Evolutionary conservation across 139 green algal species (phyloP).

Genomic region (Coelastrella sp.): DNA sequence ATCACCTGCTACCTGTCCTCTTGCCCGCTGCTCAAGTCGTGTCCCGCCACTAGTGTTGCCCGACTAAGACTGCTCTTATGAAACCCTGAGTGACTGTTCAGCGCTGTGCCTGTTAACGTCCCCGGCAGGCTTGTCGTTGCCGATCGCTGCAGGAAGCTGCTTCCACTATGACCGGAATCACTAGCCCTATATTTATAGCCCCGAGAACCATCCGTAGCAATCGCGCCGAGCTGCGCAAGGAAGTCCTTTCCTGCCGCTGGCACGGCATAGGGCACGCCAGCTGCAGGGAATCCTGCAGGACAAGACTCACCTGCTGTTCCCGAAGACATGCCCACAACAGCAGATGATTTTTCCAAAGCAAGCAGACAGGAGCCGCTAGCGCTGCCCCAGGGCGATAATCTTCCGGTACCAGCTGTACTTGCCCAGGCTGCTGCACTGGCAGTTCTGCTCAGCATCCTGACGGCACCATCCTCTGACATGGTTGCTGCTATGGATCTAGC

Average conservation of each 20-base stretch:
- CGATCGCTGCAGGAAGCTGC: conserved; percentile 22
- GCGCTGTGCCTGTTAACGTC: background rate
- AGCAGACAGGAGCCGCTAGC: background rate
- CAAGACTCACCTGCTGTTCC: background rate
- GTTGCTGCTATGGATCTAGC: background rate
- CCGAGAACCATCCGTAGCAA: conserved; percentile 22
- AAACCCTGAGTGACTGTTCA: too few species aligned
- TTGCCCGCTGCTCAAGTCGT: too few species aligned
- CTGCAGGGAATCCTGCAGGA: background rate
- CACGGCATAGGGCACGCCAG: background rate
- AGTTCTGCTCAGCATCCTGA: background rate
- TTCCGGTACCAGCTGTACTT: background rate
- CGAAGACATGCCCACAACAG: background rate
- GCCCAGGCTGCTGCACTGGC: background rate
- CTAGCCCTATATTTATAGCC: conserved; percentile 21
- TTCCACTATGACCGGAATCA: background rate
- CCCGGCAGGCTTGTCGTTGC: conserved; percentile 12
- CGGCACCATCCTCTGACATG: background rate
- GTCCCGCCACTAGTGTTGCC: too few species aligned
- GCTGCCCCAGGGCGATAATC: background rate
- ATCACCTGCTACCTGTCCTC: too few species aligned
- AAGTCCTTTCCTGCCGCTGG: background rate
- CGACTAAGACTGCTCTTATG: too few species aligned
- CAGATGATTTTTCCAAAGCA: too few species aligned
- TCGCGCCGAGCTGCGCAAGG: conserved; percentile 12